Evolutionary conservation across 257 asterid species (phyloP).

Genomic region (Solanum lycopersicoides): DNA sequence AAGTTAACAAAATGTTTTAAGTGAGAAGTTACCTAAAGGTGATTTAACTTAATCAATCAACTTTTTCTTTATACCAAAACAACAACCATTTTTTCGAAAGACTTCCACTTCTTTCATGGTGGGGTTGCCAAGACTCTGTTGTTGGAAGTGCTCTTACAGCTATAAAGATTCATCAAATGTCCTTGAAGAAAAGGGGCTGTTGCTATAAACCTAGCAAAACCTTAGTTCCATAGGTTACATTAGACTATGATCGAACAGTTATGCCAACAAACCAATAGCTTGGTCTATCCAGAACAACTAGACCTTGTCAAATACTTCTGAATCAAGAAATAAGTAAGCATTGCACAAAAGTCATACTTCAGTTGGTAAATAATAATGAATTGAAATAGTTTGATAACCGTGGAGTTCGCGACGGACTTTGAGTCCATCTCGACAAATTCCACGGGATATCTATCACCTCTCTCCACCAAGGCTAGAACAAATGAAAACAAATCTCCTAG

Average conservation of each 20-base stretch:
- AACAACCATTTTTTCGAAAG: constrained; percentile 25
- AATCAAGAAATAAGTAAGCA: constrained; percentile 5
- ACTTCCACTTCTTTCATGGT: constrained; percentile 26
- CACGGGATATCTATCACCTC: background rate
- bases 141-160: constrained; percentile 17
- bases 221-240: constrained; percentile 6
- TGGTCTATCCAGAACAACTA: constrained; percentile 10
- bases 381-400: background rate
- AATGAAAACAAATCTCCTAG: background rate
- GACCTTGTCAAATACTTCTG: constrained; percentile 36
- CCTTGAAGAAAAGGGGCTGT: background rate
- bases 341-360: background rate
- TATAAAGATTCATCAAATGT: background rate
- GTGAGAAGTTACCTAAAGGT: constrained; percentile 19
- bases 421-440: background rate
- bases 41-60: constrained; percentile 3
- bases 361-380: background rate
- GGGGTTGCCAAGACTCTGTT: constrained; percentile 12
- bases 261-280: constrained; percentile 1
- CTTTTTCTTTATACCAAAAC: constrained; percentile 22
- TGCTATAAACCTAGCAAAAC: constrained; percentile 1
- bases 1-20: constrained; percentile 27
- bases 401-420: background rate
- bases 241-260: background rate
- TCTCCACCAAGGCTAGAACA: background rate